Percentiles rank a stretch among this genome's conserved stretches.
Conservation (phyloP, 2,329 filamentous ascomycete species). For the Botrytis fabae region DNA sequence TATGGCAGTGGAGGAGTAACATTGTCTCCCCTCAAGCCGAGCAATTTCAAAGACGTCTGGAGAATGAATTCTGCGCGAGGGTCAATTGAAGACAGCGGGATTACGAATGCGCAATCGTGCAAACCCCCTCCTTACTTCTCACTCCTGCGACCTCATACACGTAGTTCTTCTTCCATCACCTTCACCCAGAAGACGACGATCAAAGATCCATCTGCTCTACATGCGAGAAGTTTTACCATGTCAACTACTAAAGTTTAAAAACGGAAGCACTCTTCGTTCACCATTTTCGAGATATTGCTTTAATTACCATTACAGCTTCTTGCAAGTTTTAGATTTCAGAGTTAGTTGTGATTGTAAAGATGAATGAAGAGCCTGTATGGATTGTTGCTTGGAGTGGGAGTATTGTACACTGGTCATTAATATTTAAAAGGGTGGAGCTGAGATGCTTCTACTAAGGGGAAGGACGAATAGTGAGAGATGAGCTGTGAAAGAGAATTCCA, state of each 20-base stretch:
- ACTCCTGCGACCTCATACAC: background rate
- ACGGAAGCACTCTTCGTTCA: background rate
- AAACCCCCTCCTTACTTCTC: background rate
- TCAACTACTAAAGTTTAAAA: background rate
- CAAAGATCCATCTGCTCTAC: background rate
- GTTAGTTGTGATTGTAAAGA: slow-evolving; percentile 65
- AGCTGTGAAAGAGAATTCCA: no score
- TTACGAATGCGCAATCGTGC: background rate
- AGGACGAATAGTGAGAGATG: background rate
- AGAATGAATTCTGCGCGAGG: background rate
- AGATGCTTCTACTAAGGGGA: background rate
- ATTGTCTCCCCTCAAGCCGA: background rate
- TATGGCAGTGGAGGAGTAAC: background rate
- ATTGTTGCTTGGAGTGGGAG: slow-evolving; percentile 63
- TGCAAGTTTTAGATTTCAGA: slow-evolving; percentile 61
- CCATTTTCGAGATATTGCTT: slow-evolving; percentile 60
- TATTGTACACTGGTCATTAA: slow-evolving; percentile 56
- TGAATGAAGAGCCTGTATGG: slow-evolving; percentile 63
- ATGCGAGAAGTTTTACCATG: background rate
- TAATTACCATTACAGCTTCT: slow-evolving; percentile 61
- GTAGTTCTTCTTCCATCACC: background rate
- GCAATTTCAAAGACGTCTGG: background rate
- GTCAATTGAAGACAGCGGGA: background rate
- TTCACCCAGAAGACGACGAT: background rate
- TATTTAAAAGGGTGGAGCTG: slow-evolving; percentile 59